phyloP scores from a whole-genome alignment of 352 stramenopile species.

The Pythium periplocum region DNA sequence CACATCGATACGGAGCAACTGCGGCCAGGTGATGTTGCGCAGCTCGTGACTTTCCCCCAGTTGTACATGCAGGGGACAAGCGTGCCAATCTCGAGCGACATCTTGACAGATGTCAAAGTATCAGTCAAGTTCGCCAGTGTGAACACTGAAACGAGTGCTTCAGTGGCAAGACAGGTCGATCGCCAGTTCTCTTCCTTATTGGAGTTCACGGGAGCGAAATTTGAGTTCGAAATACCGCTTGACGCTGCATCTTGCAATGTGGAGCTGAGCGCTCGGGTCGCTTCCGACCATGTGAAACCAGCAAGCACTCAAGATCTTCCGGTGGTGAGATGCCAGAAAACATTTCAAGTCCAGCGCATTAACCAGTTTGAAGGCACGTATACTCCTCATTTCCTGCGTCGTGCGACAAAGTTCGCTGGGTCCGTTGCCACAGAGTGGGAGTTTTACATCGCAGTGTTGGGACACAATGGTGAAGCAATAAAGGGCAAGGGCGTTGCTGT shows the following conservation, averaged over 20 bases:
- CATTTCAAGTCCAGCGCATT: constrained; percentile 33
- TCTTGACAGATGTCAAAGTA: constrained; percentile 15
- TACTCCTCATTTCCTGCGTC: constrained; percentile 34
- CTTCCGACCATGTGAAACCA: not conserved
- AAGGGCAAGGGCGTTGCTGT: constrained; percentile 19
- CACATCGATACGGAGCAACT: constrained; percentile 51
- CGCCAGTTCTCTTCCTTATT: not conserved
- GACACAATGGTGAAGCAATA: constrained; percentile 49
- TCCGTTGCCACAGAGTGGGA: constrained; percentile 6
- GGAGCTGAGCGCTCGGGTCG: constrained; percentile 15
- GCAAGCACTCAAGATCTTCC: constrained; percentile 11
- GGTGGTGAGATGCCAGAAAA: constrained; percentile 21
- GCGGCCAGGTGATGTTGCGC: constrained; percentile 28
- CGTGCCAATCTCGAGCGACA: constrained; percentile 1
- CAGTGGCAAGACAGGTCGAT: not conserved
- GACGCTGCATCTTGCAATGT: constrained; percentile 10
- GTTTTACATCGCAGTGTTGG: constrained; percentile 30
- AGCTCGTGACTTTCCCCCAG: constrained; percentile 22
- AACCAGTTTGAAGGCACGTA: constrained; percentile 26
- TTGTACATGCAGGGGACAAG: constrained; percentile 8
- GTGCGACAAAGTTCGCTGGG: constrained; percentile 1
- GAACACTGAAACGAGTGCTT: not conserved
- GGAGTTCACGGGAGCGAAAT: not conserved
- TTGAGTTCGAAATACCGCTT: constrained; percentile 4
- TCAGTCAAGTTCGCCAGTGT: constrained; percentile 7